These are phyloP conservation scores for Naganishia randhawae DNA, from an alignment of 768 basidiomycete species.

Conservation along the genomic window DNA sequence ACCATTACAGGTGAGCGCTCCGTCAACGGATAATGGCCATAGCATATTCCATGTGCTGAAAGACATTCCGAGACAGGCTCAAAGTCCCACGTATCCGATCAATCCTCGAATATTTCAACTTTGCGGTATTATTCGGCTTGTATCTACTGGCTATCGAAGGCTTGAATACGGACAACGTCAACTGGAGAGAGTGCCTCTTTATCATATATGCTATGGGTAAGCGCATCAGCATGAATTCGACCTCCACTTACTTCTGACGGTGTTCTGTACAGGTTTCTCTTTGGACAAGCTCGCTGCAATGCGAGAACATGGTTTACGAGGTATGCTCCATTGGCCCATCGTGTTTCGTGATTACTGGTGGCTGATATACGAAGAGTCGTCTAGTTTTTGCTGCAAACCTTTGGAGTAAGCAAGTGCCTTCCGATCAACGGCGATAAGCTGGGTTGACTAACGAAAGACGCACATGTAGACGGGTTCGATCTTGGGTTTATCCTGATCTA, in stretches of 20 bases:
- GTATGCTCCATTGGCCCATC: conserved; percentile 51
- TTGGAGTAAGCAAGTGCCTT: conserved; percentile 32
- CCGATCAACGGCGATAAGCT: too few species aligned
- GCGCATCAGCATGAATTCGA: conserved; percentile 15
- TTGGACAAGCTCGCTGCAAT: conserved; percentile 89
- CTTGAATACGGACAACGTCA: conserved; percentile 62
- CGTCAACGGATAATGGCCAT: background rate
- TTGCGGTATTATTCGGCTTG: conserved; percentile 75
- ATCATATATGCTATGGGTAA: conserved; percentile 59
- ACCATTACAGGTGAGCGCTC: conserved; percentile 76
- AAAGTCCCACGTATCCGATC: conserved; percentile 91
- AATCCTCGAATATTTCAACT: conserved; percentile 83
- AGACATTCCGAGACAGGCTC: conserved; percentile 55
- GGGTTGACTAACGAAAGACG: conserved; percentile 31
- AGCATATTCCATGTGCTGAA: too few species aligned
- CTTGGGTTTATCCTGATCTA: conserved; percentile 82
- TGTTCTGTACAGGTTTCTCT: conserved; percentile 65
- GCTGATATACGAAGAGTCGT: background rate
- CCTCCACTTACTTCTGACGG: background rate
- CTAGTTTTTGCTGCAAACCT: conserved; percentile 46
- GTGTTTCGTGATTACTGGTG: background rate
- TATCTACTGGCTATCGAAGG: conserved; percentile 80
- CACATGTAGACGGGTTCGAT: conserved; percentile 69
- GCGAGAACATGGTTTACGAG: conserved; percentile 90
- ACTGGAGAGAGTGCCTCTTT: conserved; percentile 66